Evolutionary conservation across 345 rosid genomes (phyloP), one percentile per base, ranked within the genome.

Genomic region (Aquilaria yunnanensis): DNA sequence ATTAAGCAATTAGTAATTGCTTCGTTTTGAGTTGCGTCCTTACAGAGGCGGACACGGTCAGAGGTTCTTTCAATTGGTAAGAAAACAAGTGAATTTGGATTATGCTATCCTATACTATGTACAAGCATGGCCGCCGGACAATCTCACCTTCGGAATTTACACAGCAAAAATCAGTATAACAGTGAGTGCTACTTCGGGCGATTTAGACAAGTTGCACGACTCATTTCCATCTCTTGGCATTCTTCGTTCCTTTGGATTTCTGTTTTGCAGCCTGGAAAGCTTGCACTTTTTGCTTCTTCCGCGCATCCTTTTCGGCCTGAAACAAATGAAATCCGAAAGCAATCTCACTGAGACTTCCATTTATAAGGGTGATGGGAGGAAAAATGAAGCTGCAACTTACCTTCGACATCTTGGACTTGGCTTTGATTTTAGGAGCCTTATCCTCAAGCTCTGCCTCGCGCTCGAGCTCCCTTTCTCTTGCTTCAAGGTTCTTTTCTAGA

Each of bases 371-470:
- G 10, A 12, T 54, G 47, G 23, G 32, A 32, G 43, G 10, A 9
- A 30, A 1, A 37, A 47, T 30, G 32, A 9, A 16, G 46, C 47
- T 0, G 14, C 46, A 14, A 41, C 70, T 68, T 65, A 81, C 94
- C 81, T 90, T 90, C 14, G 99, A 90, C 99, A 94, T 88, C 86
- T 94, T 94, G 12, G 97, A 94, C 75, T 90, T 94, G 14, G 99
- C 86, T 74, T 94, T 94, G 32, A 78, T 73, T 83, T 94, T 94
- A 4, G 99, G 97, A 47, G 96, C 96, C 84, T 82, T 94, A 65
- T 82, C 92, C 57, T 88, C 89, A 0, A 94, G 83, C 69, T 86
- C 94, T 3, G 81, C 86, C 74, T 90, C 96, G 0, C 99, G 90
- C 69, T 85, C 96, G 9, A 94, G 74, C 67, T 70, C 89, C 41